Evolutionary conservation across 148 eudicot genomes (phyloP).

Genomic region (Vaccinium corymbosum): DNA sequence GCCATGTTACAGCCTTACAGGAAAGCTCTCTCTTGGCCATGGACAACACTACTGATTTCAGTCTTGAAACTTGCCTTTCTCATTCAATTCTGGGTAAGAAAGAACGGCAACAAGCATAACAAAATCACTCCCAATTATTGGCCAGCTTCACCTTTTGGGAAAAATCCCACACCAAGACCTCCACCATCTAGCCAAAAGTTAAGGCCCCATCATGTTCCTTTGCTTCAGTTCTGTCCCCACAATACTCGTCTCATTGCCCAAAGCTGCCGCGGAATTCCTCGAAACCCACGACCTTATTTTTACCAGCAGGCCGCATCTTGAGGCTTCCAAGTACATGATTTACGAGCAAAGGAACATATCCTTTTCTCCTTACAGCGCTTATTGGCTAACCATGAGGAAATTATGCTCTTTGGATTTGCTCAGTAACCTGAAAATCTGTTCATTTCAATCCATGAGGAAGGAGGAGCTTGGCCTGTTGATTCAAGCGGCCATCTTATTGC

Average conservation of each 20-base stretch:
- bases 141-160: slow-evolving; percentile 38
- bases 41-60: no score
- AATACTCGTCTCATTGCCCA: not conserved
- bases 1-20: no score
- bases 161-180: slow-evolving; percentile 33
- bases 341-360: slow-evolving; percentile 31
- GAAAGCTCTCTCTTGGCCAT: no score
- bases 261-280: slow-evolving; percentile 36
- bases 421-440: slow-evolving; percentile 23
- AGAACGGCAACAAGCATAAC: no score
- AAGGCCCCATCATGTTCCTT: slow-evolving; percentile 46
- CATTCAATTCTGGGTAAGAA: no score
- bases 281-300: slow-evolving; percentile 37
- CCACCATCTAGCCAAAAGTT: slow-evolving; percentile 23
- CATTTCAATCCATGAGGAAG: slow-evolving; percentile 31
- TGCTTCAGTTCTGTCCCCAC: slow-evolving; percentile 16
- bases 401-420: slow-evolving; percentile 33
- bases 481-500: slow-evolving; percentile 19
- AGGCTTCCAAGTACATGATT: slow-evolving; percentile 24
- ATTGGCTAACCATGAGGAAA: slow-evolving; percentile 38
- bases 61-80: no score
- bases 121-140: slow-evolving; percentile 23
- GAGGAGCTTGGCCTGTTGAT: slow-evolving; percentile 23
- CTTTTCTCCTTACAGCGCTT: slow-evolving; percentile 28
- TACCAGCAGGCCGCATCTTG: slow-evolving; percentile 21